phyloP scores from a whole-genome alignment of 1,139 yeast species.

The Nakaseomyces delphensis region DNA sequence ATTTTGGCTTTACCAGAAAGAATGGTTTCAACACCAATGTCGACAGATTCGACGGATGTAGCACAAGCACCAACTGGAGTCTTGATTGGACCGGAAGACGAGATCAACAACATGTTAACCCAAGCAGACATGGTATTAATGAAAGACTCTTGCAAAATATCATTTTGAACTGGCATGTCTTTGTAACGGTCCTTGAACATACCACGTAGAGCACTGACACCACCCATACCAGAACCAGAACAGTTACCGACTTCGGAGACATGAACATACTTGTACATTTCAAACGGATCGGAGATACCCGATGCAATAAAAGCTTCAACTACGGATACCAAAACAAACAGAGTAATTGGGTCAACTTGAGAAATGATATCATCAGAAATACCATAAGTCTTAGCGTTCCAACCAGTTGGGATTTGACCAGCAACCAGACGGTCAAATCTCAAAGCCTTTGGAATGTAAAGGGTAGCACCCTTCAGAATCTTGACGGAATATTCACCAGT shows the following conservation, averaged over 20 bases:
- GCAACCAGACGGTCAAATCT: constrained; percentile 94
- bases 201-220: constrained; percentile 92
- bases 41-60: constrained; percentile 95
- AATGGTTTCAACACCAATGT: constrained; percentile 89
- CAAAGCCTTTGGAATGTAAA: constrained; percentile 90
- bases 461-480: constrained; percentile 85
- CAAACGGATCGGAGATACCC: constrained; percentile 97
- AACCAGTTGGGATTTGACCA: constrained; percentile 97
- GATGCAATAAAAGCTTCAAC: constrained; percentile 88
- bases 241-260: constrained; percentile 98
- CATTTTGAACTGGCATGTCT: constrained; percentile 92
- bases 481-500: constrained; percentile 88
- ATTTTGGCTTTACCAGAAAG: constrained; percentile 89
- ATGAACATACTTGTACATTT: constrained; percentile 95
- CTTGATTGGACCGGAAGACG: constrained; percentile 98
- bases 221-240: constrained; percentile 99
- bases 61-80: constrained; percentile 99
- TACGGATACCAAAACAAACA: constrained; percentile 86
- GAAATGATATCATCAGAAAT: constrained; percentile 83
- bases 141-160: constrained; percentile 93
- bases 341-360: constrained; percentile 94
- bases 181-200: constrained; percentile 93
- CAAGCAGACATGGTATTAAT: constrained; percentile 99
- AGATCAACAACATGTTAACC: constrained; percentile 94
- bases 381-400: constrained; percentile 95